Base-by-base conservation (phyloP, 805 yeast genomes). In the Lipomyces starkeyi region DNA sequence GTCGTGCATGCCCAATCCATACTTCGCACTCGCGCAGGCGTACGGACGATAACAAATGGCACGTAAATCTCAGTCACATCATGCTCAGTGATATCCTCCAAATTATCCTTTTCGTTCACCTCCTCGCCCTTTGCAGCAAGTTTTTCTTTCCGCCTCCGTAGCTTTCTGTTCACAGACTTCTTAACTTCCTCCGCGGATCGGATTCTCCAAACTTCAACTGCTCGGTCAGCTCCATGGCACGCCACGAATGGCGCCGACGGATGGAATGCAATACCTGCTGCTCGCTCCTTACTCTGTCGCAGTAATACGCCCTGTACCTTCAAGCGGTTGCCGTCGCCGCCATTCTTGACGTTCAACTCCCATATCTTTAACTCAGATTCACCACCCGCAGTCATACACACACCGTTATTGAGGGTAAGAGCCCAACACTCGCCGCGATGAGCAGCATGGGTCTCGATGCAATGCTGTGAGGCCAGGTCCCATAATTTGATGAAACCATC, bases 351-450 rank as follows among this genome's bases (percentile, higher is more conserved):
- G 75, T 91, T 87, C n/a, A 93, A 74, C 32, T 79, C 78, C 98
- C 98, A 95, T 8, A 93, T 83, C 76, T 91, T 91, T 40, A 91
- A 84, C 76, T 92, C 96, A 71, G 90, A 88, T 71, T 91, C 93
- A 74, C 87, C 85, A 57, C 97, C 93, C 35, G 90, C 84, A 0
- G 98, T 93, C 25, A 93, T 78, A 35, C 85, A 80, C 63, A 88
- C 71, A 9, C 78, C 76, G 57, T 82, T 80, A 22, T 64, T 62
- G 22, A 87, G 76, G 2, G 86, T 90, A 74, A 93, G 78, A 2
- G 91, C 82, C 98, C 98, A 95, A 80, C 97, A 91, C 78, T 95
- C 98, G 67, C 94, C 93, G 27, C 90, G 84, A 77, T 92, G 97
- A 0, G 98, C 97, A 69, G 93, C 87, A 77, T 93, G 98, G 0